Evolutionary conservation across 306 rosid genomes (phyloP).

Genomic region (Hylodesmum podocarpum): DNA sequence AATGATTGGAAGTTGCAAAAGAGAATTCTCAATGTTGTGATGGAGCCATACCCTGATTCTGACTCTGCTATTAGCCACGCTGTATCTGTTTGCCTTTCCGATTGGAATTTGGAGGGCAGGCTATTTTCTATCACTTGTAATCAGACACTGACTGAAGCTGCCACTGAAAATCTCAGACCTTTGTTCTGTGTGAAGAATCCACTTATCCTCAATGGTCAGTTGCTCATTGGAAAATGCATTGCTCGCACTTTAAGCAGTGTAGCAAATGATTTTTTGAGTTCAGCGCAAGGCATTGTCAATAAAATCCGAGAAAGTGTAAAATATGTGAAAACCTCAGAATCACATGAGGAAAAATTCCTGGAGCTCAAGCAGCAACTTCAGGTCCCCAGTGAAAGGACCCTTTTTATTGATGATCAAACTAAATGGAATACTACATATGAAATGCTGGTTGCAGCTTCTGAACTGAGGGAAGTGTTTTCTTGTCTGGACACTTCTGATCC

Average conservation of each 20-base stretch:
- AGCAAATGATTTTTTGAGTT: slow-evolving; percentile 61
- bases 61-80: slow-evolving; percentile 78
- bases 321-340: slow-evolving; percentile 83
- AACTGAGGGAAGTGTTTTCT: slow-evolving; percentile 79
- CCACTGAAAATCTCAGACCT: slow-evolving; percentile 73
- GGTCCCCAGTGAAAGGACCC: slow-evolving; percentile 67
- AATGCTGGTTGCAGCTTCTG: slow-evolving; percentile 80
- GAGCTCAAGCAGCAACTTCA: slow-evolving; percentile 84
- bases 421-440: slow-evolving; percentile 85
- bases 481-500: slow-evolving; percentile 84
- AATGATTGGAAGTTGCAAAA: slow-evolving; percentile 82
- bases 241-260: slow-evolving; percentile 67
- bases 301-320: slow-evolving; percentile 78
- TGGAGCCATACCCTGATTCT: slow-evolving; percentile 91
- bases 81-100: slow-evolving; percentile 77
- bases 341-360: slow-evolving; percentile 76
- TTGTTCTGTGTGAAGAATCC: slow-evolving; percentile 74
- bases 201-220: slow-evolving; percentile 73
- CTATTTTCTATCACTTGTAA: slow-evolving; percentile 71
- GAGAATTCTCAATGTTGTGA: slow-evolving; percentile 85
- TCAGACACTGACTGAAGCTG: slow-evolving; percentile 49
- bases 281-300: slow-evolving; percentile 45
- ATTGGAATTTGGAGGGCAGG: slow-evolving; percentile 80
- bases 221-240: slow-evolving; percentile 70
- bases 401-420: slow-evolving; percentile 71